Conservation (phyloP, 768 basidiomycete species). For the Kwoniella pini region DNA sequence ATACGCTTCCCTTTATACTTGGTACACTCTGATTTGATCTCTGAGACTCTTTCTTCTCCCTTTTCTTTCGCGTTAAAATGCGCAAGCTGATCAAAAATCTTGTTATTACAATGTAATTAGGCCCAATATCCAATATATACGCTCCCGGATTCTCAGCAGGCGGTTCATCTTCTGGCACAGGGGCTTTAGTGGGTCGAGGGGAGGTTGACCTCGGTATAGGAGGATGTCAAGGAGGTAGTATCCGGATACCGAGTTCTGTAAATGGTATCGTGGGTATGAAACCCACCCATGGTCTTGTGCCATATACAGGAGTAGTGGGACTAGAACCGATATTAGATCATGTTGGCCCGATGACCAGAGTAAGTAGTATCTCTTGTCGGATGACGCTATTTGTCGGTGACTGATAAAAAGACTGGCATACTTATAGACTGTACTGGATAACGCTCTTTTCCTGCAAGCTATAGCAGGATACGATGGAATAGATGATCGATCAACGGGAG, state of each 20-base stretch:
- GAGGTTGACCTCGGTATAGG: conserved; percentile 59
- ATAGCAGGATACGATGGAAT: conserved; percentile 59
- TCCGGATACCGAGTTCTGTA: conserved; percentile 54
- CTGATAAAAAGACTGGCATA: conserved; percentile 8
- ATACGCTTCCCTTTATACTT: neutral
- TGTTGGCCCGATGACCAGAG: conserved; percentile 51
- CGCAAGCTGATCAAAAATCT: too few species aligned
- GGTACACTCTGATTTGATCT: too few species aligned
- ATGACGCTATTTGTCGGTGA: too few species aligned
- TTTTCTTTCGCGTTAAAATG: too few species aligned
- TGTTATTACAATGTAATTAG: neutral
- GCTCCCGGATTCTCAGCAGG: conserved; percentile 57
- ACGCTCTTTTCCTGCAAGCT: conserved; percentile 57
- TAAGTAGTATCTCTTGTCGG: too few species aligned
- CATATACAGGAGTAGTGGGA: conserved; percentile 57
- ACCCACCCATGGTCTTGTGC: conserved; percentile 58
- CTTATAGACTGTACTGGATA: conserved; percentile 54
- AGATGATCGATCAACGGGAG: conserved; percentile 57
- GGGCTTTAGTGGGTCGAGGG: conserved; percentile 56
- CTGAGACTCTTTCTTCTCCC: too few species aligned
- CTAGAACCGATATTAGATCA: conserved; percentile 31
- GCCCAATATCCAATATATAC: conserved; percentile 57
- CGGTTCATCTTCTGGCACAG: conserved; percentile 59
- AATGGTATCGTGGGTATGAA: conserved; percentile 59
- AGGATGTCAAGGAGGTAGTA: conserved; percentile 60